Percentiles rank a stretch among this genome's conserved stretches.
Evolutionary conservation across 2,329 filamentous ascomycete genomes (phyloP).

Genomic region (Acarospora socialis): DNA sequence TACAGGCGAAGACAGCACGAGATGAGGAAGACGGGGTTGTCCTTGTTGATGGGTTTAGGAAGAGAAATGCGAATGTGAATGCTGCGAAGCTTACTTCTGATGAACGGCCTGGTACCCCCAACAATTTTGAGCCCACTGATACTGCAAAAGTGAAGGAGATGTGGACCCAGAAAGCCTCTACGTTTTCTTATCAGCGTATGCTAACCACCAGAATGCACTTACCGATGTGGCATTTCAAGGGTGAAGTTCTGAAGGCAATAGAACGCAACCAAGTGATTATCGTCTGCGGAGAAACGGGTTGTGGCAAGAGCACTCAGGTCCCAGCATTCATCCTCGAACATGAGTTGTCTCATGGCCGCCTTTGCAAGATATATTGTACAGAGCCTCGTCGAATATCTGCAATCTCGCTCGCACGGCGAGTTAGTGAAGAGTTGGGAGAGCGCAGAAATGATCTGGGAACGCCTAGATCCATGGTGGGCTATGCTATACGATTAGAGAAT

Average conservation of each 20-base stretch:
- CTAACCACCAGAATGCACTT: constrained; percentile 61
- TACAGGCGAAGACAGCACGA: constrained; percentile 24
- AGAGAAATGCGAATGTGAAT: constrained; percentile 32
- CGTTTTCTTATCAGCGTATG: constrained; percentile 59
- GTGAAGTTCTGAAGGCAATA: constrained; percentile 63
- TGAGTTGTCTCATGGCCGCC: constrained; percentile 62
- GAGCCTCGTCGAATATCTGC: constrained; percentile 93
- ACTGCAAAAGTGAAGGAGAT: constrained; percentile 18
- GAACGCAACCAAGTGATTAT: constrained; percentile 76
- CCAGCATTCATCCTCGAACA: constrained; percentile 86
- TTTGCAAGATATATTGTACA: constrained; percentile 89
- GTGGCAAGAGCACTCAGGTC: constrained; percentile 95
- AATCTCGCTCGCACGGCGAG: constrained; percentile 80
- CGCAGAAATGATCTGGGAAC: constrained; percentile 69
- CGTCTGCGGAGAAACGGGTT: constrained; percentile 91
- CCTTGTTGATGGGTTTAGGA: constrained; percentile 60
- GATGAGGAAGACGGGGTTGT: constrained; percentile 58
- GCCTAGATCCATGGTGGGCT: constrained; percentile 71
- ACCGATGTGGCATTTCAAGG: constrained; percentile 76
- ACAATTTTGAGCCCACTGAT: not conserved
- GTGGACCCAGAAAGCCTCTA: constrained; percentile 38
- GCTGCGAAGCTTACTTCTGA: no score
- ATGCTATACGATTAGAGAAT: constrained; percentile 84
- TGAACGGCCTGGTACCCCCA: constrained; percentile 41
- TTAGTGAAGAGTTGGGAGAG: constrained; percentile 90